phyloP scores from a whole-genome alignment of 257 asterid genomes.

The Solanum paucissectum region DNA sequence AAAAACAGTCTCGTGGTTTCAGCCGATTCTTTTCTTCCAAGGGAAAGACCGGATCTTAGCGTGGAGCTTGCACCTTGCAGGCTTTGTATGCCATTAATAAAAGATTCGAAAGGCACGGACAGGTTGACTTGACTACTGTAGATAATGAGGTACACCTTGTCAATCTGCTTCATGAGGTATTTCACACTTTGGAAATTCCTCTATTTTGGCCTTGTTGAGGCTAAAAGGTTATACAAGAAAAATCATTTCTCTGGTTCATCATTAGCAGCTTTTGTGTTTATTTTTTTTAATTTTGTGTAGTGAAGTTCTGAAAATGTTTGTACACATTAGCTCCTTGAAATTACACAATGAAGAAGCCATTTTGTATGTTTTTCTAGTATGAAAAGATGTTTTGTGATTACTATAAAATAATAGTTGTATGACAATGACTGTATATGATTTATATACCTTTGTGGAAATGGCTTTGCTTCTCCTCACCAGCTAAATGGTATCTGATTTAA shows the following conservation, averaged over 20 bases:
- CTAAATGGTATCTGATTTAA: background rate
- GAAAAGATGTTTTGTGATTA: background rate
- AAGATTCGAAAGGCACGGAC: background rate
- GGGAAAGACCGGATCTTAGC: slow-evolving; percentile 36
- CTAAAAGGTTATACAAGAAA: background rate
- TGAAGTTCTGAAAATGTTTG: background rate
- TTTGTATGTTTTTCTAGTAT: background rate
- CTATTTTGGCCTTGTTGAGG: background rate
- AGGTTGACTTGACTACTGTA: background rate
- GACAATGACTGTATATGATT: background rate
- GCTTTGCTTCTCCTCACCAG: background rate
- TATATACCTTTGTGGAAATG: background rate
- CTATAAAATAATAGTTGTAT: background rate
- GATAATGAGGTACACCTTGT: background rate
- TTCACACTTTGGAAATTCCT: background rate
- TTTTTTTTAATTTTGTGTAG: background rate
- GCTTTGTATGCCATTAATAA: background rate
- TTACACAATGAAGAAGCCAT: background rate
- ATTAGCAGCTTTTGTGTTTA: background rate
- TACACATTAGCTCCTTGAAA: background rate
- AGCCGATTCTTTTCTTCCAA: slow-evolving; percentile 81
- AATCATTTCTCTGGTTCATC: background rate
- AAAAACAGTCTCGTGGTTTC: slow-evolving; percentile 66
- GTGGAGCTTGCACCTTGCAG: slow-evolving; percentile 9
- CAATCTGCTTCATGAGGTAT: background rate